Percentiles rank a stretch among this genome's conserved stretches.
Conservation (phyloP, 768 basidiomycete species). For the Hericium erinaceus region DNA sequence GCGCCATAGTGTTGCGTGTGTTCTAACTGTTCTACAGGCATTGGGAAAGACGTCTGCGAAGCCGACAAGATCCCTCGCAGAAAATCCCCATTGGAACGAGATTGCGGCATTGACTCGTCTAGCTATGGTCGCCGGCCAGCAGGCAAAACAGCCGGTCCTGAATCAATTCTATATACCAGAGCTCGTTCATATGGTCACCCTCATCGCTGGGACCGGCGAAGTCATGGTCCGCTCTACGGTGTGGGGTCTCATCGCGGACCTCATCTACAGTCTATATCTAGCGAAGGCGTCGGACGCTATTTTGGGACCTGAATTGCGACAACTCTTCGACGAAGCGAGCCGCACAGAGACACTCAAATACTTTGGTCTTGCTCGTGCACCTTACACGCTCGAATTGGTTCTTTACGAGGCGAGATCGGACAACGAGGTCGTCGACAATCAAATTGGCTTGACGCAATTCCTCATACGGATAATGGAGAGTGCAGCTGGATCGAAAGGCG, state of each 20-base stretch:
- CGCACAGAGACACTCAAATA: constrained; percentile 47
- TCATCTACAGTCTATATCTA: constrained; percentile 68
- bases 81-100: constrained; percentile 73
- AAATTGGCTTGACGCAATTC: constrained; percentile 57
- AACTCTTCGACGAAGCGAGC: constrained; percentile 53
- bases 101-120: constrained; percentile 74
- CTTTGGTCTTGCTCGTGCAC: constrained; percentile 64
- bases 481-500: constrained; percentile 63
- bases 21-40: constrained; percentile 33
- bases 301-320: constrained; percentile 45
- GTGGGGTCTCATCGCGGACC: constrained; percentile 74
- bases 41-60: constrained; percentile 65
- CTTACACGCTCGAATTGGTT: constrained; percentile 60
- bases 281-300: constrained; percentile 48
- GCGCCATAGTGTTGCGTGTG: not conserved
- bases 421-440: constrained; percentile 46
- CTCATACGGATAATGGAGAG: constrained; percentile 56
- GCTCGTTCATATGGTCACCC: constrained; percentile 66
- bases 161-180: constrained; percentile 80
- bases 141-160: constrained; percentile 50
- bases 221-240: constrained; percentile 68
- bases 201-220: constrained; percentile 71
- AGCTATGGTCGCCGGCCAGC: constrained; percentile 61
- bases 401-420: constrained; percentile 45
- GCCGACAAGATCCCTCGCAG: constrained; percentile 50